Percentiles rank a stretch among this genome's conserved stretches.
phyloP scores from a whole-genome alignment of 192 early-diverging fungal genomes.

The Lunasporangiospora selenospora region DNA sequence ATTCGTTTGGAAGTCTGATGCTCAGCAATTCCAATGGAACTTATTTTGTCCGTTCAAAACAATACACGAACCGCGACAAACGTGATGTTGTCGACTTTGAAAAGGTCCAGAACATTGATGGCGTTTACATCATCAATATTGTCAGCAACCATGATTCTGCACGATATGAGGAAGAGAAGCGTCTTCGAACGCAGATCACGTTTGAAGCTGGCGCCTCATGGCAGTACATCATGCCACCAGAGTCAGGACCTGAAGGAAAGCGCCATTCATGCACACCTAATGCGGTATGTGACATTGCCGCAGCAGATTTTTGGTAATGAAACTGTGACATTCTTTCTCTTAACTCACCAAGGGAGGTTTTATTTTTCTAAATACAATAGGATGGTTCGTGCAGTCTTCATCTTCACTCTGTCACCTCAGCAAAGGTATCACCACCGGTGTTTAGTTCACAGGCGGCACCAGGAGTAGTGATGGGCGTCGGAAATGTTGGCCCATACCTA shows the following conservation, averaged over 20 bases:
- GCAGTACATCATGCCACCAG: slow-evolving; percentile 72
- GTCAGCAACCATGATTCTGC: slow-evolving; percentile 78
- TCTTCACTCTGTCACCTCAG: slow-evolving; percentile 82
- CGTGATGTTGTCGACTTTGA: slow-evolving; percentile 91
- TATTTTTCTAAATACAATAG: slow-evolving; percentile 4
- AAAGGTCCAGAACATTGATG: slow-evolving; percentile 80
- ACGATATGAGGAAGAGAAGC: slow-evolving; percentile 51
- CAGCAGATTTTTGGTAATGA: not conserved
- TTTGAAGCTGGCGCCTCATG: slow-evolving; percentile 89
- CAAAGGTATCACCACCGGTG: slow-evolving; percentile 70
- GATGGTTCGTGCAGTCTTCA: slow-evolving; percentile 79
- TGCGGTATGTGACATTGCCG: slow-evolving; percentile 36
- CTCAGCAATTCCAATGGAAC: slow-evolving; percentile 90
- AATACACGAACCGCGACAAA: slow-evolving; percentile 81
- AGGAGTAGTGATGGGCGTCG: slow-evolving; percentile 92
- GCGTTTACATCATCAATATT: slow-evolving; percentile 86
- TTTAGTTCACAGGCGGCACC: slow-evolving; percentile 77
- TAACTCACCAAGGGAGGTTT: not conserved
- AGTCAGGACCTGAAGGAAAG: slow-evolving; percentile 60
- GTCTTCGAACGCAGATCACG: slow-evolving; percentile 76
- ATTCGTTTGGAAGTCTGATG: slow-evolving; percentile 74
- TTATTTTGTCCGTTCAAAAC: slow-evolving; percentile 79
- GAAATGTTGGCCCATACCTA: slow-evolving; percentile 80
- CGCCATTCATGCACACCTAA: slow-evolving; percentile 58
- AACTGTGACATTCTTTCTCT: not conserved